These are phyloP conservation scores for Lentinula detonsa DNA, from an alignment of 768 basidiomycete species.

Conservation along the genomic window DNA sequence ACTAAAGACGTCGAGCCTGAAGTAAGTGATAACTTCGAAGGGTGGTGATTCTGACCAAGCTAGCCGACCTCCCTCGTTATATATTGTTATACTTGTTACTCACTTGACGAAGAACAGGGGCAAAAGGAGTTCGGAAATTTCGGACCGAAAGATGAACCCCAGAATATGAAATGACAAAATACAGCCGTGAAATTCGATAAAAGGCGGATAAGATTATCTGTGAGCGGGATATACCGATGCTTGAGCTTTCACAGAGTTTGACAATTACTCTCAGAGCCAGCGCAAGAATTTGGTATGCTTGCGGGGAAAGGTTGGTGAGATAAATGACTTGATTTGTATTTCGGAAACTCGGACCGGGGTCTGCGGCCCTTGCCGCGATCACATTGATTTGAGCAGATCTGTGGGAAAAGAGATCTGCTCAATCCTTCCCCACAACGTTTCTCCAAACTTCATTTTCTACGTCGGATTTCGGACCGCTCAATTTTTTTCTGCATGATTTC, in stretches of 20 bases:
- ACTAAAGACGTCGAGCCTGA: slow-evolving; percentile 8
- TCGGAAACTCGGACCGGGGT: not conserved
- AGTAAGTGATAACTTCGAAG: not conserved
- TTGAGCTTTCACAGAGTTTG: no score
- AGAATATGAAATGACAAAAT: not conserved
- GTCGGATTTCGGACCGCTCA: not conserved
- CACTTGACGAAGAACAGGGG: not conserved
- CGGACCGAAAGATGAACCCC: not conserved
- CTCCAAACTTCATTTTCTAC: not conserved
- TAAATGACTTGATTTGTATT: not conserved
- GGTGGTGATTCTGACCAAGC: no score
- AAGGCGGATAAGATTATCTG: not conserved
- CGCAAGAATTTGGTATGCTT: not conserved
- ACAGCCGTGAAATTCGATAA: not conserved
- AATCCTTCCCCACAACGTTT: slow-evolving; percentile 1
- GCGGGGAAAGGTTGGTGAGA: not conserved
- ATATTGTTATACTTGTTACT: no score
- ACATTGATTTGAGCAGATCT: not conserved
- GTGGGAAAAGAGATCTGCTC: not conserved
- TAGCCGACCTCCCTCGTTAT: no score
- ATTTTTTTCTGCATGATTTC: not conserved
- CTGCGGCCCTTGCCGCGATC: not conserved
- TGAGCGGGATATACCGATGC: not conserved
- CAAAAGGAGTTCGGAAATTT: not conserved
- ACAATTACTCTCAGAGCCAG: not conserved